Evolutionary conservation across 495 filamentous ascomycete genomes (phyloP), one percentile per base, ranked within the genome.

Genomic region (Podospora comata): DNA sequence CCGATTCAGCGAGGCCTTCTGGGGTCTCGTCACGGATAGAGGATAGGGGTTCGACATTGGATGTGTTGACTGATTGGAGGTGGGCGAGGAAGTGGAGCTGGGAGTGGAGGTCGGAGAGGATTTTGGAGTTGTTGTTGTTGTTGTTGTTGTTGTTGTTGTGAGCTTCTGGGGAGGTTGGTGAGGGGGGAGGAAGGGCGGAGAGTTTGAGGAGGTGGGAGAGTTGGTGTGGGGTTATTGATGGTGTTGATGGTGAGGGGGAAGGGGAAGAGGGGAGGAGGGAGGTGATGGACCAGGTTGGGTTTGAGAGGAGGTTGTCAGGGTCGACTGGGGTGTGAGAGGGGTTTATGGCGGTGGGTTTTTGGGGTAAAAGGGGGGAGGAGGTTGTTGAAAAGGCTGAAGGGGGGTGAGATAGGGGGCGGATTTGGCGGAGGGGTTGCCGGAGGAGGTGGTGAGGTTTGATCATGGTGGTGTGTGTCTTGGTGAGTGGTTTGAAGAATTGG

Each of bases 81-180:
- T 90, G 87, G 65, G 85, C 86, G 54, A 98, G 92, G 73, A 99
- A 98, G 72, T 92, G 89, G 0, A 99, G 85, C 72, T 99, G 95
- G 11, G 92, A 88, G 57, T 88, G 82, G 6, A 99, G 84, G 0
- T 90, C 92, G 20, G 84, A 70, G 5, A 95, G 80, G 87, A 97
- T 91, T 7, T 79, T 71, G 0, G 78, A 65, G 19, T 20, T 20
- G 19, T 20, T 20, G 19, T 20, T 20, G 19, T 20, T 20, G 19
- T 20, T 20, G 19, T 20, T 20, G 19, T 20, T 20, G 19, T 20
- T 20, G 19, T 20, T 20, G 19, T 23, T 23, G 23, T 23, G 23
- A 23, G 23, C 0, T 23, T 23, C 23, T 23, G 23, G 71, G 0
- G 78, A 64, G 71, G 92, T 87, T 7, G 79, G 71, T 19, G 81